Evolutionary conservation across 345 rosid genomes (phyloP), one percentile per base, ranked within the genome.

Genomic region (Acer yangbiense): DNA sequence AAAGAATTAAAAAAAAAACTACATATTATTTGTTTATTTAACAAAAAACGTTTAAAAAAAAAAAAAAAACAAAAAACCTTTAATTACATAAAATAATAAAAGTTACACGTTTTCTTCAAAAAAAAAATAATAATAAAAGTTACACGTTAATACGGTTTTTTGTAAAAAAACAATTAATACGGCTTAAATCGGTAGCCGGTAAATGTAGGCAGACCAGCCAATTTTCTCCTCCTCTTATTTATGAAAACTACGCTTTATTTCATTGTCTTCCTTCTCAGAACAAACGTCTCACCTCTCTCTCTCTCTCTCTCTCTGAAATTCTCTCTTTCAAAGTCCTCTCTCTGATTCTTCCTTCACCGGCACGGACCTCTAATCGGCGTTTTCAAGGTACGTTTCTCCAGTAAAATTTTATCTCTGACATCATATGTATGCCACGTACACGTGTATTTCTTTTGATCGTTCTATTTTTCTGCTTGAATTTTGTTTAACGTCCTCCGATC

Each of bases 101-200:
- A 32, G 25, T 1, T 25, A 3, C 35, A 32, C 4, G 35, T 32
- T 32, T 3, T 32, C 35, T 32, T 32, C 29, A 27, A 32, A 32
- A 32, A 32, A 32, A 32, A 4, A 4, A 32, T 29, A 29, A 29
- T 29, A 29, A 3, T 32, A 32, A 32, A 32, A 32, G 39, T 35
- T 32, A 35, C 39, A 35, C 6, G 39, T 35, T 35, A 35, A 35
- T 35, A 35, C 6, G 6, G 6, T 35, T 35, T 35, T 35, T 35
- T 5, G 39, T 35, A 35, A 35, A 35, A 58, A 21, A 63, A 21
- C 1, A 29, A 29, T 55, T 17, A 73, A 39, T 61, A 71, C 81
- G 5, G 81, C 46, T 66, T 60, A 52, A 17, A 60, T 55, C 72
- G 83, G 83, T 80, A 77, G 78, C 80, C 75, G 65, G 83, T 83